Conservation (phyloP, 306 rosid genomes). For the Pterocarpus santalinus region DNA sequence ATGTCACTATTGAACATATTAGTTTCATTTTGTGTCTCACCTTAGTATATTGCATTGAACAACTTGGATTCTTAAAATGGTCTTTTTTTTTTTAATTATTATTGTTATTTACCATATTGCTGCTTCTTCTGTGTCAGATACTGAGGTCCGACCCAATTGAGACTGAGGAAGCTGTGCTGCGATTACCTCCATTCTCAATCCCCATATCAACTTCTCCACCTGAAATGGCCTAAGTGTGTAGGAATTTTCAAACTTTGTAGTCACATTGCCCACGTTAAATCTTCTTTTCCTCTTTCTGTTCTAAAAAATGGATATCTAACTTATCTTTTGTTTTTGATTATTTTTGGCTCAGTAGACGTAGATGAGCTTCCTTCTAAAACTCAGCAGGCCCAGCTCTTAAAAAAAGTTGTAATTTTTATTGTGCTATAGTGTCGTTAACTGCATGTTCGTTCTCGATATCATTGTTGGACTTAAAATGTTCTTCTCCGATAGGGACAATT, state of each 20-base stretch:
- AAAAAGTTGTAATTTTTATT: conserved; percentile 32
- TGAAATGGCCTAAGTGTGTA: conserved; percentile 29
- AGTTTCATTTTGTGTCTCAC: too few relatives aligned
- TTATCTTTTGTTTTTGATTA: too few relatives aligned
- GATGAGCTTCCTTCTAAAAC: not conserved
- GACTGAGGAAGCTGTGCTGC: conserved; percentile 87
- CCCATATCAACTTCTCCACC: conserved; percentile 42
- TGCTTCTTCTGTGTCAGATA: conserved; percentile 59
- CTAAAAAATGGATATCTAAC: not conserved
- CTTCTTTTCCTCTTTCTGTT: conserved; percentile 3
- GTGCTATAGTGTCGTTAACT: not conserved
- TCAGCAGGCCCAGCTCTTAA: not conserved
- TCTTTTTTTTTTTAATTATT: not conserved
- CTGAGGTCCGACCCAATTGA: conserved; percentile 88
- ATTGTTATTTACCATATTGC: not conserved
- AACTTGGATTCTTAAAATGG: not conserved
- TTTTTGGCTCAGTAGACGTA: not conserved
- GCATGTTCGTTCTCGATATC: conserved; percentile 8
- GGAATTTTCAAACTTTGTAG: not conserved
- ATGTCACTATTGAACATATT: too few relatives aligned
- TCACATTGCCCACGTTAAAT: not conserved
- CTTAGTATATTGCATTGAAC: not conserved
- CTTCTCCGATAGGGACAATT: not conserved
- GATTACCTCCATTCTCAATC: conserved; percentile 69
- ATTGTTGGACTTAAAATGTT: conserved; percentile 3